Conservation (phyloP, 257 asterid species). For the Solanum commersonii region DNA sequence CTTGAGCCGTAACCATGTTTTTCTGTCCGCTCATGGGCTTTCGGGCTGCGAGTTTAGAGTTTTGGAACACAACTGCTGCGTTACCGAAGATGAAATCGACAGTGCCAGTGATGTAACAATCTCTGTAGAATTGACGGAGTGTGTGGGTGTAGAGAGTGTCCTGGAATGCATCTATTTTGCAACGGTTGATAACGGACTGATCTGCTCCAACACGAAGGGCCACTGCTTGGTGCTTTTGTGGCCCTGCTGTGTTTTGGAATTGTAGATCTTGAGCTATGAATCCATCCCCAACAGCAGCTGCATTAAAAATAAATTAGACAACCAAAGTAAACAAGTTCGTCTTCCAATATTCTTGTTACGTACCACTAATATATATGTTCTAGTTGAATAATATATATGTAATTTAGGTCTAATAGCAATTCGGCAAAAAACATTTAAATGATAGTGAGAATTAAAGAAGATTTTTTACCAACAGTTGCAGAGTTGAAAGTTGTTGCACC, state of each 20-base stretch:
- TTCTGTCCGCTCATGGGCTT: slow-evolving; percentile 24
- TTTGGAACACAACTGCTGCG: slow-evolving; percentile 35
- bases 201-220: slow-evolving; percentile 46
- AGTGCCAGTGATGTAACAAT: slow-evolving; percentile 42
- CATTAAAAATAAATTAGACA: neutral
- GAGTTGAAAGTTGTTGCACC: slow-evolving; percentile 21
- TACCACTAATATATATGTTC: too few relatives aligned
- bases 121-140: slow-evolving; percentile 47
- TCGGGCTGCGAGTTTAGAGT: slow-evolving; percentile 21
- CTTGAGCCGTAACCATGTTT: slow-evolving; percentile 48
- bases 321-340: too few relatives aligned
- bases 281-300: slow-evolving; percentile 43
- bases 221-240: slow-evolving; percentile 47
- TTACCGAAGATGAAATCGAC: slow-evolving; percentile 53
- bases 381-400: too few relatives aligned
- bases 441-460: neutral
- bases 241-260: slow-evolving; percentile 45
- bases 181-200: slow-evolving; percentile 33
- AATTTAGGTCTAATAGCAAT: too few relatives aligned
- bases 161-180: slow-evolving; percentile 34
- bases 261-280: slow-evolving; percentile 49
- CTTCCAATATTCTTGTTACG: neutral
- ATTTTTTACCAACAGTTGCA: slow-evolving; percentile 27
- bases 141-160: slow-evolving; percentile 43
- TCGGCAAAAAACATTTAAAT: too few relatives aligned